These are phyloP conservation scores for Glebionis coronaria DNA, from an alignment of 129 eudicot species.

Conservation along the genomic window DNA sequence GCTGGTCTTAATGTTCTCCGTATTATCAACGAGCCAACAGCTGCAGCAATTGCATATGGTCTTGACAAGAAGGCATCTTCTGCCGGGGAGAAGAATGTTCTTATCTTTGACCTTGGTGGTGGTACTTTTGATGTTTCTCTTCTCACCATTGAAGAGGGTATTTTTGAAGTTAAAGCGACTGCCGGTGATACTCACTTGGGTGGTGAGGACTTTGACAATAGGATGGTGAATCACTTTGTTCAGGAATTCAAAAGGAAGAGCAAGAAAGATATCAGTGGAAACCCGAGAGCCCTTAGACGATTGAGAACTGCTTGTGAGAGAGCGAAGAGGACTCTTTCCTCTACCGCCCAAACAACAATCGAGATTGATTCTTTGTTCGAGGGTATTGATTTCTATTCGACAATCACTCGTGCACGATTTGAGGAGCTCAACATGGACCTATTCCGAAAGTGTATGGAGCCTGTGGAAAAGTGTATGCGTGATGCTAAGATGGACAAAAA, in stretches of 20 bases:
- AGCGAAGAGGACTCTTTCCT: constrained; percentile 28
- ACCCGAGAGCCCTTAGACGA: constrained; percentile 25
- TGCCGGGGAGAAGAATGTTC: constrained; percentile 21
- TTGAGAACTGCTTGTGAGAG: constrained; percentile 27
- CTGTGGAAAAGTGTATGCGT: constrained; percentile 26
- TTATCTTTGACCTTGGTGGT: constrained; percentile 30
- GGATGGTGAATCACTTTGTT: constrained; percentile 31
- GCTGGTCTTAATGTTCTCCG: constrained; percentile 26
- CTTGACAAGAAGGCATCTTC: constrained; percentile 21
- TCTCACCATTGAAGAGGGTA: constrained; percentile 22
- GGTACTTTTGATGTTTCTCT: constrained; percentile 35
- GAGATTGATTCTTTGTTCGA: constrained; percentile 28
- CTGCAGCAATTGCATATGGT: constrained; percentile 30
- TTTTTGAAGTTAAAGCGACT: constrained; percentile 21
- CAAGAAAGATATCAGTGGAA: constrained; percentile 22
- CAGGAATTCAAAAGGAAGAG: constrained; percentile 27
- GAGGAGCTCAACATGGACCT: constrained; percentile 35
- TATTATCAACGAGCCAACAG: constrained; percentile 25
- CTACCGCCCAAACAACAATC: constrained; percentile 22
- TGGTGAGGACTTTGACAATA: constrained; percentile 35
- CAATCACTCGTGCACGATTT: constrained; percentile 21
- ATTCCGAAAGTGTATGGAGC: constrained; percentile 28
- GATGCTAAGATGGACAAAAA: constrained; percentile 41
- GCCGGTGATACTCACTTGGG: constrained; percentile 33
- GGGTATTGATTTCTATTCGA: constrained; percentile 30